Evolutionary conservation across 805 yeast species (phyloP), one percentile per base, ranked within the genome.

Genomic region (Candida silvicultrix): DNA sequence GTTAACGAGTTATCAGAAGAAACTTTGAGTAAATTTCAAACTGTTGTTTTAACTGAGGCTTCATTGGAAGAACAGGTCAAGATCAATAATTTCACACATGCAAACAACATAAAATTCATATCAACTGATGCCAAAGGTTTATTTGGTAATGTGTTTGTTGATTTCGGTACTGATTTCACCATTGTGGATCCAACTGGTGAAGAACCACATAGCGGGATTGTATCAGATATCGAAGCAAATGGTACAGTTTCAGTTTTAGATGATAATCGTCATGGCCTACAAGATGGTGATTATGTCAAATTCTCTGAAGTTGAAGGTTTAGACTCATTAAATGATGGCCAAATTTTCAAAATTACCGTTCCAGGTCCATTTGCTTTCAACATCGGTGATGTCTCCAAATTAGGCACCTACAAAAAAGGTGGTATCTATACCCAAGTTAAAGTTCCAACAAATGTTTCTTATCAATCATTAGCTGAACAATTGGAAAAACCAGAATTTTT

Each of bases 221-320:
- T 94, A 2, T 85, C 96, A 1, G 96, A 87, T 61, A 85, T 94
- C 49, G 97, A 90, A 61, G 63, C 70, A 11, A 77, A 87, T 61
- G 98, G 98, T 47, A 84, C 89, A 11, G 97, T 94, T n/a, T 85
- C 97, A 19, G 88, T 86, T 73, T 75, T 92, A 56, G 96, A 86
- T 62, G 97, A 89, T 52, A 83, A 80, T 49, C 82, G 98, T 66
- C 99, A 94, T 62, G 95, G 96, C 18, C 73, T 94, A 45, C 88
- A 90, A 70, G 96, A 89, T 65, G 98, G 97, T 16, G 85, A 86
- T 57, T 85, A 69, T 60, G 96, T 94, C 45, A 86, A 84, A 64
- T 89, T 94, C 58, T 62, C 85, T 14, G 98, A 90, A 66, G 83
- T 90, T 34, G 78, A 82, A 59, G 98, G 98, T 36, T 72, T 89